Percentiles rank a stretch among this genome's conserved stretches.
Evolutionary conservation across 2,329 filamentous ascomycete species (phyloP).

Genomic region (Elsinoe ampelina): DNA sequence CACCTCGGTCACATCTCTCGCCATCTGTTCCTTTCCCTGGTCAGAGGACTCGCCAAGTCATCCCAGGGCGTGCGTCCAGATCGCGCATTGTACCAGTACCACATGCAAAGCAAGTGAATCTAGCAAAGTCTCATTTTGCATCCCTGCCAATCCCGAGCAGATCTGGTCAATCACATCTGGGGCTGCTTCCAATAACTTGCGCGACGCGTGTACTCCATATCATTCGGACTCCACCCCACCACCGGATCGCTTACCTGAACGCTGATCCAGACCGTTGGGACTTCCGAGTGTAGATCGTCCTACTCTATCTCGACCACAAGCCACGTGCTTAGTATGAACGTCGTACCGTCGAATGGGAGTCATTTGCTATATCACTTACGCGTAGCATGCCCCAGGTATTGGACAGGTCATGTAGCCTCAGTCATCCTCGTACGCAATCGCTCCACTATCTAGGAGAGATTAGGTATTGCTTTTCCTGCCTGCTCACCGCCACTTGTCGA

Average conservation of each 20-base stretch:
- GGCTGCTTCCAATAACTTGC: neutral
- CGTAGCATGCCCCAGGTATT: neutral
- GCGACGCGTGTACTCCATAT: neutral
- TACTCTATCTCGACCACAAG: neutral
- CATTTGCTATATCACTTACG: neutral
- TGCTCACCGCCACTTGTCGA: neutral
- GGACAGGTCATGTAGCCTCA: neutral
- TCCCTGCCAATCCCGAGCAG: neutral
- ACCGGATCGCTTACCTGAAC: neutral
- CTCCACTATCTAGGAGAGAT: neutral
- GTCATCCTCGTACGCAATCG: neutral
- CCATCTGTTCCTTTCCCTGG: neutral
- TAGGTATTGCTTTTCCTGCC: neutral
- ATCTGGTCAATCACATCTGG: neutral
- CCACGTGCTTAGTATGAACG: slow-evolving; percentile 7
- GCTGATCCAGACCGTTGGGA: slow-evolving; percentile 10
- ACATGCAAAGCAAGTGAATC: slow-evolving; percentile 2
- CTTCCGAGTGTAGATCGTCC: neutral
- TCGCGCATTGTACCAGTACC: neutral
- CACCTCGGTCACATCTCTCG: neutral
- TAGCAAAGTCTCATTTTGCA: neutral
- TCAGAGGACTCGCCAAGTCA: neutral
- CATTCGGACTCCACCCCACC: neutral
- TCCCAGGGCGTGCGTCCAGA: neutral
- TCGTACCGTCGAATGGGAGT: neutral